Evolutionary conservation across 306 rosid species (phyloP).

Genomic region (Gleditsia sinensis): DNA sequence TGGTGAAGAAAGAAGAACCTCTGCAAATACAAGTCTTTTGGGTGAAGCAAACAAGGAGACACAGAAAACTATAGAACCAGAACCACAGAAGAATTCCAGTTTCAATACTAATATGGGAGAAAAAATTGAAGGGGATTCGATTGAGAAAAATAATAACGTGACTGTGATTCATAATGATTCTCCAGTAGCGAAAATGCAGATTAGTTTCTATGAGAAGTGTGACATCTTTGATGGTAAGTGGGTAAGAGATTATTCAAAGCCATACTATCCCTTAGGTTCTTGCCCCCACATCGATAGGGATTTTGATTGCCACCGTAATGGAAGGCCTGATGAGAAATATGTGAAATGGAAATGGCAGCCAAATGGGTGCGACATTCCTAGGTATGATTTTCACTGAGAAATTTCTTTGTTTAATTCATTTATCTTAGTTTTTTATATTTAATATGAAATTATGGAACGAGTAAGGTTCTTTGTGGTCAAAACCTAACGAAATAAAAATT

Average conservation of each 20-base stretch:
- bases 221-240: constrained; percentile 76
- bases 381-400: constrained; percentile 44
- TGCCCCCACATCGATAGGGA: constrained; percentile 79
- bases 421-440: not conserved
- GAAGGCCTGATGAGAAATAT: constrained; percentile 75
- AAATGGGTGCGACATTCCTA: constrained; percentile 76
- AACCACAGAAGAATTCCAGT: constrained; percentile 29
- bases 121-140: too few species aligned
- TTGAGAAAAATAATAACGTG: constrained; percentile 16
- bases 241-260: constrained; percentile 84
- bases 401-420: not conserved
- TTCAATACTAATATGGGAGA: constrained; percentile 2
- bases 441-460: not conserved
- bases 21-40: constrained; percentile 33
- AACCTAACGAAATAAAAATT: not conserved
- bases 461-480: not conserved
- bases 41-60: constrained; percentile 2
- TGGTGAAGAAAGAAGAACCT: constrained; percentile 26
- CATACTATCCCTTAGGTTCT: constrained; percentile 83
- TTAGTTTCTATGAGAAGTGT: constrained; percentile 51
- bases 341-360: constrained; percentile 97
- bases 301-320: constrained; percentile 79
- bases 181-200: constrained; percentile 16
- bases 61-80: not conserved
- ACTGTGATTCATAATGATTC: constrained; percentile 15